phyloP scores from a whole-genome alignment of 2,329 filamentous ascomycete genomes.

The Penicillium digitatum region DNA sequence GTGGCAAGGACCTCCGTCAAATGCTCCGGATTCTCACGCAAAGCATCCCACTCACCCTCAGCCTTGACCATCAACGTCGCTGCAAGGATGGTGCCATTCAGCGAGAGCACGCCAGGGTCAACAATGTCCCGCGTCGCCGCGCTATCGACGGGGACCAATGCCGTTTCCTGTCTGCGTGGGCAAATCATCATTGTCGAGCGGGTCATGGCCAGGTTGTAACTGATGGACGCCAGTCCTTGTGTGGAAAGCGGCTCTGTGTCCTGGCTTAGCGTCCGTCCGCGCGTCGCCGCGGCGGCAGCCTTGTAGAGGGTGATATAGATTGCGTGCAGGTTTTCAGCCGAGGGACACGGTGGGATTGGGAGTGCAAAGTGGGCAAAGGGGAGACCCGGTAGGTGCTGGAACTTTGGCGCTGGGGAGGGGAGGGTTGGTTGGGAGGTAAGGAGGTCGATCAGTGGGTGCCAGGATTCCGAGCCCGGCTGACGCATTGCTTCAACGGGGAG shows the following conservation, averaged over 20 bases:
- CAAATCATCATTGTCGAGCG: slow-evolving; percentile 52
- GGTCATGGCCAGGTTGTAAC: slow-evolving; percentile 59
- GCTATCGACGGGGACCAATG: slow-evolving; percentile 38
- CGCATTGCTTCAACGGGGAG: slow-evolving; percentile 46
- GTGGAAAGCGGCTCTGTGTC: slow-evolving; percentile 13
- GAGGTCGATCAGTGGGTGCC: slow-evolving; percentile 50
- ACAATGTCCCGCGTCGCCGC: slow-evolving; percentile 30
- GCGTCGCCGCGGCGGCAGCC: slow-evolving; percentile 31
- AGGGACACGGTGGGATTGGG: slow-evolving; percentile 40
- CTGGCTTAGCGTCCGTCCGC: slow-evolving; percentile 15
- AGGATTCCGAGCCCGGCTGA: slow-evolving; percentile 34
- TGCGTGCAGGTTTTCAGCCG: slow-evolving; percentile 33
- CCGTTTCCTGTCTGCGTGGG: slow-evolving; percentile 48
- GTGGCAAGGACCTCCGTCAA: slow-evolving; percentile 44
- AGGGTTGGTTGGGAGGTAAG: slow-evolving; percentile 15
- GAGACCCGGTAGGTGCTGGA: slow-evolving; percentile 33
- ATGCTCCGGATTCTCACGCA: slow-evolving; percentile 40
- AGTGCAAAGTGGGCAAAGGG: slow-evolving; percentile 51
- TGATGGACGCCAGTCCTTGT: slow-evolving; percentile 46
- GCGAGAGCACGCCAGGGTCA: slow-evolving; percentile 43
- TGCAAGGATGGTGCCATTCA: slow-evolving; percentile 56
- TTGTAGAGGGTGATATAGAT: slow-evolving; percentile 45
- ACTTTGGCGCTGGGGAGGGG: slow-evolving; percentile 13
- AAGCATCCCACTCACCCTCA: slow-evolving; percentile 50
- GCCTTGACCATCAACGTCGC: slow-evolving; percentile 59